Evolutionary conservation across 1,284 basidiomycete species (phyloP), one percentile per base, ranked within the genome.

Genomic region (Sporisorium reilianum): DNA sequence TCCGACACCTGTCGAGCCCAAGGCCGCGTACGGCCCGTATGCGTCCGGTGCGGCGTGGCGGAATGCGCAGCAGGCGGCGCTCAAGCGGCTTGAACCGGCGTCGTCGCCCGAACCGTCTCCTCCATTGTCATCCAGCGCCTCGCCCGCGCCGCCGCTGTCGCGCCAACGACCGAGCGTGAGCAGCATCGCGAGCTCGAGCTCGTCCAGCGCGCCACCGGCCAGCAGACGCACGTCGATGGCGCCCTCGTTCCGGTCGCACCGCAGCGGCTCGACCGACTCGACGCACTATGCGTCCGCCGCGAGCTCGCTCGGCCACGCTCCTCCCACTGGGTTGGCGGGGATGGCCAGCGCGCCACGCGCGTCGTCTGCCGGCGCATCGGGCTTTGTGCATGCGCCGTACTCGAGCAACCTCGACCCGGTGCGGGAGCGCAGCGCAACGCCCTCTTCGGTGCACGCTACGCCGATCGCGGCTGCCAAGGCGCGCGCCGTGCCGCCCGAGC

Each of bases 1-100:
- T 48, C 68, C 62, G 12, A 58, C 68, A 4, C 68, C 68, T 5
- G 54, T 61, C 9, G 62, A 64, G 48, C 68, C 62, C n/a, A 59
- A 45, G 38, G 32, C 45, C 20, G 42, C 68, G 2, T 65, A 64
- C 23, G 68, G 68, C 1, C 57, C 62, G 12, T 57, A 55, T 44
- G 49, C 68, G 5, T 59, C 62, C 18, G 65, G 65, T 40, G 22
- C 41, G 3, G 57, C 57, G 6, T 66, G 57, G 57, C 52, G 64
- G n/a, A 45, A 25, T 5, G 49, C 52, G 6, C 52, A 48, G 26
- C 34, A 55, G 14, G 52, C 56, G 10, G 52, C 64, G 16, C 16
- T 46, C 12, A 34, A 45, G 12, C 30, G 20, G 14, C 48, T 34
- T 12, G 28, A 44, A 18, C 14, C 44, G 8, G 25, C 52, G 5